Conservation (phyloP, 1,139 yeast species). For the Sugiyamaella sp. region DNA sequence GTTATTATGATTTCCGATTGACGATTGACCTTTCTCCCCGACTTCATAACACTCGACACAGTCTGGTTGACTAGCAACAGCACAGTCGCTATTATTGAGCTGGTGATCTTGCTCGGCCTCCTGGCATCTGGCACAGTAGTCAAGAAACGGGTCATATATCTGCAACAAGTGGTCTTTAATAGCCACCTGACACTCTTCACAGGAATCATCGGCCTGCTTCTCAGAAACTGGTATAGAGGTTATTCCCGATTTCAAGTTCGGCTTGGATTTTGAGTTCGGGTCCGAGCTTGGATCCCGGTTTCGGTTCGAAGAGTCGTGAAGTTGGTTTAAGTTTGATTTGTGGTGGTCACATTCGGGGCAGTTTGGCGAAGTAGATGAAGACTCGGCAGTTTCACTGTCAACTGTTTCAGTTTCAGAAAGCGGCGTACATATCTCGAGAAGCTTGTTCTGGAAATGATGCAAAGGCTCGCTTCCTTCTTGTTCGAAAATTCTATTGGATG, state of each 20-base stretch:
- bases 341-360: slow-evolving; percentile 6
- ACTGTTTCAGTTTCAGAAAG: slow-evolving; percentile 9
- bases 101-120: slow-evolving; percentile 29
- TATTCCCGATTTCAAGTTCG: background rate
- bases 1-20: too few relatives aligned
- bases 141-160: slow-evolving; percentile 22
- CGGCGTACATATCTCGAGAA: slow-evolving; percentile 4
- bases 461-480: slow-evolving; percentile 1
- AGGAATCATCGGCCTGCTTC: slow-evolving; percentile 1
- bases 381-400: slow-evolving; percentile 6
- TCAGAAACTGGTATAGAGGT: background rate
- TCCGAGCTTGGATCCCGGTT: background rate
- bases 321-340: slow-evolving; percentile 1
- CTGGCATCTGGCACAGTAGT: slow-evolving; percentile 28
- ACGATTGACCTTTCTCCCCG: background rate
- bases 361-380: slow-evolving; percentile 7
- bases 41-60: slow-evolving; percentile 12
- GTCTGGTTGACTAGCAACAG: slow-evolving; percentile 5
- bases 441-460: background rate
- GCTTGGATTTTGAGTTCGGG: background rate
- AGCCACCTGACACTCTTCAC: slow-evolving; percentile 23
- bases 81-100: slow-evolving; percentile 8
- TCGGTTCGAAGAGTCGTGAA: background rate
- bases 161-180: slow-evolving; percentile 20
- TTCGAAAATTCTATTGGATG: background rate